Conservation (phyloP, 306 rosid genomes). For the Trichosanthes cucumerina region DNA sequence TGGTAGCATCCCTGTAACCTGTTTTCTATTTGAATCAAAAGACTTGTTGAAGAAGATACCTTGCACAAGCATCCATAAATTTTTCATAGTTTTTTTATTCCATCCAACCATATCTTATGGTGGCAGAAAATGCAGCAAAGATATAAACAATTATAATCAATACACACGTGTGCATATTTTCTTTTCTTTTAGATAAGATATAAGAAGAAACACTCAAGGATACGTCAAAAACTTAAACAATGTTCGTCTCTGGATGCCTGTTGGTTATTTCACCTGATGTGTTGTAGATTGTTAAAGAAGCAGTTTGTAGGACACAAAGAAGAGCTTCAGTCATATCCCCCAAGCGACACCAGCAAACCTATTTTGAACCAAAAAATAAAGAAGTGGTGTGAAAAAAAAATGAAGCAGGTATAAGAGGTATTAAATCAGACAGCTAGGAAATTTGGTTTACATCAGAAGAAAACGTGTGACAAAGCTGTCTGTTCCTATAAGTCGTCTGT, state of each 20-base stretch:
- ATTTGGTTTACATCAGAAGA: not conserved
- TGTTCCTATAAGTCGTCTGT: not conserved
- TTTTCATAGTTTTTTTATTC: not conserved
- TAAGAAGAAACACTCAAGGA: not conserved
- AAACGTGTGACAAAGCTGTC: not conserved
- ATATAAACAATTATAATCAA: not conserved
- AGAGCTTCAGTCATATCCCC: conserved; percentile 66
- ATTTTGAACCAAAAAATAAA: conserved; percentile 8
- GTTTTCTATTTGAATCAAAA: no score
- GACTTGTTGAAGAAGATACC: no score
- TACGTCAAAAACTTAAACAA: not conserved
- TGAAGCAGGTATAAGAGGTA: not conserved
- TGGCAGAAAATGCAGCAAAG: not conserved
- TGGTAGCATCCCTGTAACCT: no score
- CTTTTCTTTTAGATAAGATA: not conserved
- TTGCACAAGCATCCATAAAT: not conserved
- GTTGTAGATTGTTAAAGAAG: conserved; percentile 68
- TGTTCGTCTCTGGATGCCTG: conserved; percentile 3
- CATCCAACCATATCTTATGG: not conserved
- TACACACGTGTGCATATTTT: not conserved
- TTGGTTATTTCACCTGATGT: conserved; percentile 55
- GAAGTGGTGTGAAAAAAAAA: not conserved
- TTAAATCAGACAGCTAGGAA: not conserved
- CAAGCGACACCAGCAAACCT: conserved; percentile 88
- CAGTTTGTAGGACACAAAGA: conserved; percentile 71